phyloP scores from a whole-genome alignment of 1,284 basidiomycete genomes.

The Sporisorium iseilematis-ciliati region DNA sequence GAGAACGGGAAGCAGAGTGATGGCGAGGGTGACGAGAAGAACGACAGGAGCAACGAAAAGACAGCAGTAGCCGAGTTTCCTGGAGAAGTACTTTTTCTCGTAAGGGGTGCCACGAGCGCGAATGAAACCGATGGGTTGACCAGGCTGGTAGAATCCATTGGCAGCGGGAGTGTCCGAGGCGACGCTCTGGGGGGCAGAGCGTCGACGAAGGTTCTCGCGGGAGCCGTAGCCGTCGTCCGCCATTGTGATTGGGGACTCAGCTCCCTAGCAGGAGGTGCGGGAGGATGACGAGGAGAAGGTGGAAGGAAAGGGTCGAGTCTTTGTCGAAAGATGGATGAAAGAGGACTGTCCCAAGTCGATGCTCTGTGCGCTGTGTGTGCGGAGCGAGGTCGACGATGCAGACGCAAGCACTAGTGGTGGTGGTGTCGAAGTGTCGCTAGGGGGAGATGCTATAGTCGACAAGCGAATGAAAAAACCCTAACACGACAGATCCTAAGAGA shows the following conservation, averaged over 20 bases:
- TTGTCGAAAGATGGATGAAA: not conserved
- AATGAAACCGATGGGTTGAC: slow-evolving; percentile 62
- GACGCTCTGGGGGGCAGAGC: slow-evolving; percentile 39
- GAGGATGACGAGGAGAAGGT: slow-evolving; percentile 2
- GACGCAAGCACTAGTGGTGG: not conserved
- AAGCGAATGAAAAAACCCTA: not conserved
- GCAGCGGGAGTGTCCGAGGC: slow-evolving; percentile 34
- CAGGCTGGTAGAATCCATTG: slow-evolving; percentile 55
- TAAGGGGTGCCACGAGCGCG: slow-evolving; percentile 66
- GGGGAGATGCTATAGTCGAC: not conserved
- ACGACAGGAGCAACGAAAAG: slow-evolving; percentile 59
- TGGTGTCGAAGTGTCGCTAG: not conserved
- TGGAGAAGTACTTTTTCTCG: slow-evolving; percentile 66
- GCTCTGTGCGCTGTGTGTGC: not conserved
- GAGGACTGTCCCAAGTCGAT: slow-evolving; percentile 7
- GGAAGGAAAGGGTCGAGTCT: not conserved
- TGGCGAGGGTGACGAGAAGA: slow-evolving; percentile 57
- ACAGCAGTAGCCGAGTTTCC: slow-evolving; percentile 64
- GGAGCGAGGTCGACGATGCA: not conserved
- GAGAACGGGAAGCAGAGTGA: slow-evolving; percentile 68
- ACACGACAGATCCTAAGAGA: not conserved
- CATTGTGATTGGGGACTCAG: slow-evolving; percentile 44
- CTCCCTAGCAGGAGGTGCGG: slow-evolving; percentile 19
- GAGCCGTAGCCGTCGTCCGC: slow-evolving; percentile 54
- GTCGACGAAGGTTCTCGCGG: slow-evolving; percentile 52